Base-by-base conservation (phyloP, 768 basidiomycete genomes). In the Sistotremastrum suecicum region DNA sequence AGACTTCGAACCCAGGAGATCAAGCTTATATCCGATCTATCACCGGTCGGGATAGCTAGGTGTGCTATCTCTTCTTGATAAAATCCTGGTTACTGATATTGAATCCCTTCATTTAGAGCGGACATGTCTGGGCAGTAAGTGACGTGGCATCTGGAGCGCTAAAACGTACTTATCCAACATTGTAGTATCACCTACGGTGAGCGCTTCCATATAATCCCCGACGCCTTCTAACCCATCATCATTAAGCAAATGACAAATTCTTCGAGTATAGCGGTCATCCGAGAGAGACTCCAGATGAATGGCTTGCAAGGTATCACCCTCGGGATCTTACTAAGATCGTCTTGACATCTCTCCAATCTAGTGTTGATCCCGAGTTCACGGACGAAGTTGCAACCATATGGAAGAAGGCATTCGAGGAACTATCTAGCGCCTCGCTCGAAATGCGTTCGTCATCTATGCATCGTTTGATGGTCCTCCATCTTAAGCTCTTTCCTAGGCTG, bases 1-100 rank as follows among this genome's bases (percentile, higher is more conserved):
- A 45, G 56, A 9, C 53, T 56, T 41, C 48, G 55, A 5, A 62
- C 58, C 1, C 48, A 51, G 11, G 61, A 62, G 45, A 40, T 63
- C 31, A 49, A 60, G 7, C 47, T 56, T 9, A 47, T 63, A 10
- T 51, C 58, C 5, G 61, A 63, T 42, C 53, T 57, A 47, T 58
- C 59, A 4, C 61, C 61, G 3, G 55, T 57, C 7, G 61, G 58
- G 7, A 58, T 61, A 11, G 56, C 60, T 51, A 47, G 58, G 41
- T 51, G 46, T 4, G 39, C 11, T 42, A 29, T 10, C 20, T 20
- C 2, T 20, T 20, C 20, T 43, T 43, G 3, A 12, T 4, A 12
- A 5, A 7, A 8, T 20, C 20, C 20, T 20, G 20, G 20, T 20
- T 20, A 20, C 20, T 20, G 20, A 20, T 20, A 20, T 20, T 20